A percentile compares a stretch with the other conserved stretches of the same genome.
Conservation (phyloP, 2,329 filamentous ascomycete species). For the Fusarium haematococcum region DNA sequence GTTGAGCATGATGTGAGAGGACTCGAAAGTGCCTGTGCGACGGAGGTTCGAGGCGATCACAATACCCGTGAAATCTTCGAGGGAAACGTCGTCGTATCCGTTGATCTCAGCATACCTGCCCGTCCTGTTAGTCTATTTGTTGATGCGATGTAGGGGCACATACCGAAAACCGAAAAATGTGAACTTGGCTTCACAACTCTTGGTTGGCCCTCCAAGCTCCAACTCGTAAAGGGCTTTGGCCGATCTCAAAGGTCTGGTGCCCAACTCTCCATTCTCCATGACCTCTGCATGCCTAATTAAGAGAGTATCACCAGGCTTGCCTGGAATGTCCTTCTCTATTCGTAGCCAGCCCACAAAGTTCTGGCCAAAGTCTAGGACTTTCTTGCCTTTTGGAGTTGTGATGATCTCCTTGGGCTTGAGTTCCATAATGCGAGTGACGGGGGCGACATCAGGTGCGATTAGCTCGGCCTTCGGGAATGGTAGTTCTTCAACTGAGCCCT, state of each 20-base stretch:
- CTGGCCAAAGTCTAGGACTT: background rate
- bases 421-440: background rate
- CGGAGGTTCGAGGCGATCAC: background rate
- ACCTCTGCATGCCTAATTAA: background rate
- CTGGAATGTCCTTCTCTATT: background rate
- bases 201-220: background rate
- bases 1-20: conserved; percentile 62
- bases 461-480: background rate
- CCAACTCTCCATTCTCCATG: background rate
- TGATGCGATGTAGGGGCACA: background rate
- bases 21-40: conserved; percentile 52
- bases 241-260: background rate
- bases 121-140: background rate
- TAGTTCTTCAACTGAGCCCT: background rate
- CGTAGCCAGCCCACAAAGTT: background rate
- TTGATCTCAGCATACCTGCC: conserved; percentile 17
- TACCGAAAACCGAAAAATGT: background rate
- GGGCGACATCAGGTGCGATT: background rate
- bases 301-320: background rate
- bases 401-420: background rate
- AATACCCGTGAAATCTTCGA: conserved; percentile 12
- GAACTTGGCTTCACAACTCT: background rate
- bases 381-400: background rate
- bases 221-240: background rate
- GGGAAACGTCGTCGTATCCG: background rate